Percentiles rank a stretch among this genome's conserved stretches.
Evolutionary conservation across 1,284 basidiomycete genomes (phyloP).

Genomic region (Austroboletus niveus): DNA sequence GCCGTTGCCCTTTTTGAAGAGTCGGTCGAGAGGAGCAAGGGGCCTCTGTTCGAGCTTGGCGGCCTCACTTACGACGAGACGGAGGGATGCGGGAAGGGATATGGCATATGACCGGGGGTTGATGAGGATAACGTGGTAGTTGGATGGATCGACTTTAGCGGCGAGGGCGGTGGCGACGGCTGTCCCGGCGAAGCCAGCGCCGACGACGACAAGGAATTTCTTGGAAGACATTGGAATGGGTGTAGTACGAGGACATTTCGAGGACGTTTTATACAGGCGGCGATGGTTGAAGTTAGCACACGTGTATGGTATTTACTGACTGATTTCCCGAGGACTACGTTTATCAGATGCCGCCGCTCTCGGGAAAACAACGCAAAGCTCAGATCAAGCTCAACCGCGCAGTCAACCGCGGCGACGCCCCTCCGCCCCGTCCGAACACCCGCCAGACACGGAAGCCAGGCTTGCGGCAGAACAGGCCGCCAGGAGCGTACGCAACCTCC

Average conservation of each 20-base stretch:
- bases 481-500: slow-evolving; percentile 46
- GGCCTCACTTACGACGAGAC: slow-evolving; percentile 38
- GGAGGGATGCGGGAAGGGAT: slow-evolving; percentile 37
- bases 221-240: slow-evolving; percentile 9
- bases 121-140: slow-evolving; percentile 41
- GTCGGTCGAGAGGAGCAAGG: slow-evolving; percentile 44
- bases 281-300: too few relatives aligned
- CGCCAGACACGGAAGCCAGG: slow-evolving; percentile 8
- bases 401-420: slow-evolving; percentile 72
- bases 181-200: slow-evolving; percentile 40
- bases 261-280: too few relatives aligned
- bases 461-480: slow-evolving; percentile 6
- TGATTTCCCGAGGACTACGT: background rate
- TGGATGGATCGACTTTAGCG: slow-evolving; percentile 35
- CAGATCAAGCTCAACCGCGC: slow-evolving; percentile 77
- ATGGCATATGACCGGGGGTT: slow-evolving; percentile 38
- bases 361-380: slow-evolving; percentile 69
- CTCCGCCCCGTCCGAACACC: slow-evolving; percentile 36
- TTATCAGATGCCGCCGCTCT: slow-evolving; percentile 48
- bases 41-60: slow-evolving; percentile 39
- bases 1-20: slow-evolving; percentile 48
- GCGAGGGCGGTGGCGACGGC: slow-evolving; percentile 36
- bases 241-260: background rate
- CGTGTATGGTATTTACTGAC: too few relatives aligned
- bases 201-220: slow-evolving; percentile 41